Evolutionary conservation across 179 eudicot genomes (phyloP).

Genomic region (Spinacia oleracea): DNA sequence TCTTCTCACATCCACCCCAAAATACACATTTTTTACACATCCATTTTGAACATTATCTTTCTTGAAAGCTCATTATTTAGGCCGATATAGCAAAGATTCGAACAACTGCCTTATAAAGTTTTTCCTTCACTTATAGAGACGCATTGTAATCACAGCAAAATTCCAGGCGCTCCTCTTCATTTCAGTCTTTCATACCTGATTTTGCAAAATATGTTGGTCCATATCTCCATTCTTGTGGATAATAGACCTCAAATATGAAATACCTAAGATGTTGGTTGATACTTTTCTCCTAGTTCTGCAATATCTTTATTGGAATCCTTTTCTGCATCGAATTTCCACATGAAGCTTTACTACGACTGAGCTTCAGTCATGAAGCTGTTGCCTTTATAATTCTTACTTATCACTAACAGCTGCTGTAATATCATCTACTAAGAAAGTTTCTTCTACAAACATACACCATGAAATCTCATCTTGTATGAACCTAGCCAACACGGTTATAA

Average conservation of each 20-base stretch:
- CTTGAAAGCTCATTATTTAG: neutral
- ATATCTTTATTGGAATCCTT: neutral
- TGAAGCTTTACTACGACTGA: neutral
- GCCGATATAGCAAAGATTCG: neutral
- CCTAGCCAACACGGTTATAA: neutral
- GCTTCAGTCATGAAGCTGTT: neutral
- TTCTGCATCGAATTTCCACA: neutral
- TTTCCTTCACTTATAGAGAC: neutral
- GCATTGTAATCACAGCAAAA: neutral
- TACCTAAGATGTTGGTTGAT: neutral
- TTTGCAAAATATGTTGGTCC: neutral
- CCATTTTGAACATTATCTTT: neutral
- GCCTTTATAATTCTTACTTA: neutral
- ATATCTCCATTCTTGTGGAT: neutral
- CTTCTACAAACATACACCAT: neutral
- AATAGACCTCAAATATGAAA: neutral
- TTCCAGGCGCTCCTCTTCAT: neutral
- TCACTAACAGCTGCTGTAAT: neutral
- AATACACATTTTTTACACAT: too few relatives aligned
- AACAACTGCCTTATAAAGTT: neutral
- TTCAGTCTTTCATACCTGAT: neutral
- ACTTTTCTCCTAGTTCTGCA: neutral
- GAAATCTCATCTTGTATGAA: neutral
- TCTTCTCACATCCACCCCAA: neutral
- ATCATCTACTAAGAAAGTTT: neutral